Base-by-base conservation (phyloP, 768 basidiomycete species). In the Lactarius sp. region DNA sequence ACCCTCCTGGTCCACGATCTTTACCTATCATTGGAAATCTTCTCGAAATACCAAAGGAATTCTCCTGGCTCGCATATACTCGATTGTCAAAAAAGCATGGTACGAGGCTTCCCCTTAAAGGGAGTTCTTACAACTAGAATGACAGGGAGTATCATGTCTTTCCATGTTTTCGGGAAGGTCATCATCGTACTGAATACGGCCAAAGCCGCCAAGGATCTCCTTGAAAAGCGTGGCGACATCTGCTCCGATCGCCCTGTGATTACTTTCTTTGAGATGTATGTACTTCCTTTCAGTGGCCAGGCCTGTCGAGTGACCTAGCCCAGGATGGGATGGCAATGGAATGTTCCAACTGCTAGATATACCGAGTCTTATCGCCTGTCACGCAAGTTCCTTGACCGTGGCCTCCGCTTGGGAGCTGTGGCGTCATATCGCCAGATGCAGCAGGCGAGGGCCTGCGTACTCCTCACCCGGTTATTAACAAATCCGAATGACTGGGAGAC, bases 211-310 rank as follows among this genome's bases (percentile, higher is more conserved):
- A 75, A 75, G 12, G 81, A 80, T 57, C 71, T 86, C 22, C 73
- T 86, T 33, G 83, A 84, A 47, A 83, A 78, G 68, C 77, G 81
- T 55, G 79, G 83, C 57, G 69, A 77, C n/a, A 80, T 54, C 4
- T 66, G 52, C 20, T 63, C 56, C 18, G 61, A 56, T 42, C 57
- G 65, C 0, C 52, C 61, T 27, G 33, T 10, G 16, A 14, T 58
- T 10, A 42, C 61, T 0, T 20, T 63, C 33, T 34, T 53, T 14
- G 56, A 59, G 6, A 64, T 66, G 65, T 66, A 42, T 6, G 61
- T 1, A 12, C 36, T 49, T 13, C 0, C 16, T 10, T 34, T 7
- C 12, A n/a, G 20, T 3, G 1, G 2, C 27, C 14, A 41, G 39
- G 13, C 39, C 39, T n/a, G 7, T n/a, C 6, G 2, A 44, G 6